A percentile compares a stretch with the other conserved stretches of the same genome.
Evolutionary conservation across 75 land plant genomes (phyloP).

Genomic region (Selaginella moellendorffii): DNA sequence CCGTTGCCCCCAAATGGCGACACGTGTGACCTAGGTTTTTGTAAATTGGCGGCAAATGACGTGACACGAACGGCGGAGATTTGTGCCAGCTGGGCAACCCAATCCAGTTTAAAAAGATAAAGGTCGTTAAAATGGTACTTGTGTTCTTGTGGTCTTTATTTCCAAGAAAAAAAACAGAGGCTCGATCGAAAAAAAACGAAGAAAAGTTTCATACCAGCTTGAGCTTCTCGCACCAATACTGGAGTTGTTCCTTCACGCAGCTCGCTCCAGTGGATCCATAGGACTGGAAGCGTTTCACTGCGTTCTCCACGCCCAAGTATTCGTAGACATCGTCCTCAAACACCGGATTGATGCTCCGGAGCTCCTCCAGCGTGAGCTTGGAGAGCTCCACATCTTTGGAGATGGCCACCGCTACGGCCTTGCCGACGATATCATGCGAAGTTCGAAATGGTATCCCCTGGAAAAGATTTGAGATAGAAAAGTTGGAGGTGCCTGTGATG

Average conservation of each 20-base stretch:
- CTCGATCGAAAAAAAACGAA: too few relatives aligned
- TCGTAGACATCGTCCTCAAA: conserved; percentile 80
- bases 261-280: conserved; percentile 82
- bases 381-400: conserved; percentile 44
- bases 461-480: neutral
- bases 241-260: conserved; percentile 49
- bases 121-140: too few relatives aligned
- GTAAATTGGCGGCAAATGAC: too few relatives aligned
- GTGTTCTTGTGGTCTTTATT: too few relatives aligned
- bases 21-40: too few relatives aligned
- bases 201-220: too few relatives aligned
- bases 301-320: conserved; percentile 74
- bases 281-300: conserved; percentile 60
- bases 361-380: conserved; percentile 48
- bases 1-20: too few relatives aligned
- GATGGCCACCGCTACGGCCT: conserved; percentile 64
- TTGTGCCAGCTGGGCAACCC: too few relatives aligned
- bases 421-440: conserved; percentile 92
- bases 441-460: conserved; percentile 94
- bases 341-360: conserved; percentile 37
- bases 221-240: conserved; percentile 53
- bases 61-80: too few relatives aligned
- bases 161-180: too few relatives aligned
- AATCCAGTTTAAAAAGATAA: too few relatives aligned
- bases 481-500: too few relatives aligned